Evolutionary conservation across 768 basidiomycete genomes (phyloP).

Genomic region (Boletus bicolor): DNA sequence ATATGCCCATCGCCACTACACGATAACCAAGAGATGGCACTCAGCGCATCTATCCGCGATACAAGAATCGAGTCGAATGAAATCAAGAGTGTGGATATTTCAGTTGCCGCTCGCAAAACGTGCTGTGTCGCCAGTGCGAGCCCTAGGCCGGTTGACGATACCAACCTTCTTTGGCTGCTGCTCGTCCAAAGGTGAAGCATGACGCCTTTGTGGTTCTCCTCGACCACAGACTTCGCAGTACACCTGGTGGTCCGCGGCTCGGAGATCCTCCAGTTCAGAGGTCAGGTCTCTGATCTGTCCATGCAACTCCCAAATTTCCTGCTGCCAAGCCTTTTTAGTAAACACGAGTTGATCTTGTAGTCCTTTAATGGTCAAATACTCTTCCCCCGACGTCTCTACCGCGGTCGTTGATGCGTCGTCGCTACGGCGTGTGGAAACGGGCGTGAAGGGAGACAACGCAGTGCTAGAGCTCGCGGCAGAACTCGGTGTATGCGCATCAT

Average conservation of each 20-base stretch:
- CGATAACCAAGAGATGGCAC: conserved; percentile 15
- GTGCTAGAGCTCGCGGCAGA: conserved; percentile 41
- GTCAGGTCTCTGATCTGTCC: conserved; percentile 70
- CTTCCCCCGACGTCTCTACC: conserved; percentile 36
- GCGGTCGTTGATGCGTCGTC: conserved; percentile 30
- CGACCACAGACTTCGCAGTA: conserved; percentile 65
- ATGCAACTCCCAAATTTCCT: conserved; percentile 72
- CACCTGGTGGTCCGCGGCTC: conserved; percentile 36
- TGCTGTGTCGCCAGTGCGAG: conserved; percentile 60
- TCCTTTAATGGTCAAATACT: conserved; percentile 44
- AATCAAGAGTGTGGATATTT: conserved; percentile 13
- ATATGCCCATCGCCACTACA: conserved; percentile 7
- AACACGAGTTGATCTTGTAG: conserved; percentile 60
- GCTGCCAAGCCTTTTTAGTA: conserved; percentile 65
- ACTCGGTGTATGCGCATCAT: conserved; percentile 50
- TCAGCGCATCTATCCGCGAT: conserved; percentile 14
- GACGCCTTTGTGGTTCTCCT: conserved; percentile 29
- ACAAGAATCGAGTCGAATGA: conserved; percentile 10
- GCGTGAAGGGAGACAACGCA: conserved; percentile 47
- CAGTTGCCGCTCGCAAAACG: conserved; percentile 53
- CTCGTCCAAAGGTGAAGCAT: conserved; percentile 11
- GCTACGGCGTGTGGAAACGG: conserved; percentile 33
- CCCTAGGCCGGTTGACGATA: conserved; percentile 62
- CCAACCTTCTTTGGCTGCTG: conserved; percentile 30
- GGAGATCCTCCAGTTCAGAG: conserved; percentile 60